Base-by-base conservation (phyloP, 352 stramenopile species). In the Globisporangium acanthophoron region DNA sequence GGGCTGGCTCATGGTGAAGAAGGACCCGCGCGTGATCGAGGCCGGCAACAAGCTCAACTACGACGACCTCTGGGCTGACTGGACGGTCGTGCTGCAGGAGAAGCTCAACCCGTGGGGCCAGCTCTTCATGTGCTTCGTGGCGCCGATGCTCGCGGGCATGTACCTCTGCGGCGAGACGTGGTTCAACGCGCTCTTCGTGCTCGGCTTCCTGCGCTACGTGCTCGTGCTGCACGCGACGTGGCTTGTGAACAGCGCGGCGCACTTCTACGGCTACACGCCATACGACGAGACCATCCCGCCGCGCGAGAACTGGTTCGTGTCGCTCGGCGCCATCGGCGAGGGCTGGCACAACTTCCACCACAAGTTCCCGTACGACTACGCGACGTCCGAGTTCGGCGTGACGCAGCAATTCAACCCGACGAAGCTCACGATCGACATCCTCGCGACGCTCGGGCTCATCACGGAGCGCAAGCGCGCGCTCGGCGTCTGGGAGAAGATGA, bases 281-380 rank as follows among this genome's bases (percentile, higher is more conserved):
- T 99, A 99, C 74, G 96, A 99, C 78, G 76, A 87, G 54, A 86
- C 97, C 58, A 97, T 94, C 27, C 94, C 41, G 90, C 97, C 9
- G 85, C 96, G 5, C 59, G 97, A 99, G 76, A 99, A 99, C 77
- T 84, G 97, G 12, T 90, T 98, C 61, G 96, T 99, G 39, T 95
- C 85, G 29, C 92, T 98, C 57, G 94, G 90, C 46, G 92, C 96
- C 48, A 90, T 99, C 39, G 97, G 97, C 46, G 96, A 99, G 70
- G 96, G 96, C 67, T 99, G 96, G 86, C 96, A 99, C 81, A 99
- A 99, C 84, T 80, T 52, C 61, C 87, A 79, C 75, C 97, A 99
- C 91, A 99, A 99, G 79, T 99, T 98, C 77, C 97, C 97, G 40
- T 97, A 95, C 61, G 97, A 99, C 78, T 99, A 99, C 76, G 94